phyloP scores from a whole-genome alignment of 495 filamentous ascomycete genomes.

The Pseudotulostoma volvatum region DNA sequence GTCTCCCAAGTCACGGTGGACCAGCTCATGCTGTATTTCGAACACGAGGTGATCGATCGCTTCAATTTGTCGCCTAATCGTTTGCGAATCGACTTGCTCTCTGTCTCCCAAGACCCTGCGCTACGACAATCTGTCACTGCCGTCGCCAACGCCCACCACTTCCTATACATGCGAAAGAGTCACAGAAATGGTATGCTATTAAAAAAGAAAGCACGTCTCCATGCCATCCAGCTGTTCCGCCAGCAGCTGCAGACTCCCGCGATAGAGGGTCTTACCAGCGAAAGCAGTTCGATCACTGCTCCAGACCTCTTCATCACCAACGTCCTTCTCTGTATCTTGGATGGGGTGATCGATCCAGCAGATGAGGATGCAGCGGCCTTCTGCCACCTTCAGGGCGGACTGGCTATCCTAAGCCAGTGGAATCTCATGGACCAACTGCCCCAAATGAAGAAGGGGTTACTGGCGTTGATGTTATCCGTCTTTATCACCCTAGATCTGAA shows the following conservation, averaged over 20 bases:
- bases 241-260: slow-evolving; percentile 9
- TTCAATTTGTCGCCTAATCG: slow-evolving; percentile 14
- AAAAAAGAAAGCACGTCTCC: slow-evolving; percentile 15
- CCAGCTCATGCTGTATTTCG: slow-evolving; percentile 15
- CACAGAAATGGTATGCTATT: slow-evolving; percentile 10
- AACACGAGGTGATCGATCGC: slow-evolving; percentile 13
- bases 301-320: slow-evolving; percentile 18
- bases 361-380: slow-evolving; percentile 18
- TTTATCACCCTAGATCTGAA: slow-evolving; percentile 25
- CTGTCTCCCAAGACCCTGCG: slow-evolving; percentile 11
- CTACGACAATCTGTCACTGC: slow-evolving; percentile 12
- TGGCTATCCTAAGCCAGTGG: slow-evolving; percentile 22
- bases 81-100: slow-evolving; percentile 9
- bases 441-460: slow-evolving; percentile 14
- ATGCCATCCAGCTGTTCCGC: slow-evolving; percentile 15
- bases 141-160: slow-evolving; percentile 16
- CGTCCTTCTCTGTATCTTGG: slow-evolving; percentile 22
- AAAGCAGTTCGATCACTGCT: slow-evolving; percentile 5
- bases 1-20: slow-evolving; percentile 1
- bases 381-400: slow-evolving; percentile 20
- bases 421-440: slow-evolving; percentile 9
- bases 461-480: slow-evolving; percentile 19
- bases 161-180: slow-evolving; percentile 11
- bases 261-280: slow-evolving; percentile 4
- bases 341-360: slow-evolving; percentile 20